Base-by-base conservation (phyloP, 495 filamentous ascomycete species). In the Trichocladium uniseriatum region DNA sequence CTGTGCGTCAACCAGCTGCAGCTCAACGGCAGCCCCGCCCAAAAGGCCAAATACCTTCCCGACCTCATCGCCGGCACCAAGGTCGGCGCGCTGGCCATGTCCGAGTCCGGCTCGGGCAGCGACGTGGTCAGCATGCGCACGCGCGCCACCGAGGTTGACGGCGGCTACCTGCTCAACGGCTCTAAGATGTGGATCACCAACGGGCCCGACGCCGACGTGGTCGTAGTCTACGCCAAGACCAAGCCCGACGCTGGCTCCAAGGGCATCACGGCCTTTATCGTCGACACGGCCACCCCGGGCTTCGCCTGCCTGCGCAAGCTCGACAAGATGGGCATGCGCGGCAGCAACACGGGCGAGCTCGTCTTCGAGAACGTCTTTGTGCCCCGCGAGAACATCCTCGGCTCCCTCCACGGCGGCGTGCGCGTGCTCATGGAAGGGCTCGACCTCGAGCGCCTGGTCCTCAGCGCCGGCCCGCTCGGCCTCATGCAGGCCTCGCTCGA, bases 171-270 rank as follows among this genome's bases (percentile, higher is more conserved):
- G 27, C 74, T 98, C 46, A 87, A 87, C 55, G 92, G 92, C 13
- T 87, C 86, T 19, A 98, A 98, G 76, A 97, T 98, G 92, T 98
- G 92, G 92, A 98, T 98, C 54, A 98, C 92, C 22, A 98, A 98
- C 60, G 92, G 92, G 13, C 92, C 92, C 14, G 94, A 97, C 57
- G 92, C 90, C 36, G 79, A 95, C 63, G 73, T 81, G 22, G 77
- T 97, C 13, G 77, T 98, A 41, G 89, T 98, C 18, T 98, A 98
- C 67, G 92, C 92, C 16, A 98, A 98, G 71, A 95, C 94, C 6
- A 77, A 80, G 36, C 91, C 91, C 15, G 75, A 82, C 9, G 78
- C 74, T 45, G 91, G 75, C 16, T 87, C 83, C 53, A 95, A 92
- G 68, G 94, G 94, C 38, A 95, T 98, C 66, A 94, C 91, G 0